Percentiles rank a stretch among this genome's conserved stretches.
Evolutionary conservation across 2,329 filamentous ascomycete genomes (phyloP).

Genomic region (Lomentospora prolificans): DNA sequence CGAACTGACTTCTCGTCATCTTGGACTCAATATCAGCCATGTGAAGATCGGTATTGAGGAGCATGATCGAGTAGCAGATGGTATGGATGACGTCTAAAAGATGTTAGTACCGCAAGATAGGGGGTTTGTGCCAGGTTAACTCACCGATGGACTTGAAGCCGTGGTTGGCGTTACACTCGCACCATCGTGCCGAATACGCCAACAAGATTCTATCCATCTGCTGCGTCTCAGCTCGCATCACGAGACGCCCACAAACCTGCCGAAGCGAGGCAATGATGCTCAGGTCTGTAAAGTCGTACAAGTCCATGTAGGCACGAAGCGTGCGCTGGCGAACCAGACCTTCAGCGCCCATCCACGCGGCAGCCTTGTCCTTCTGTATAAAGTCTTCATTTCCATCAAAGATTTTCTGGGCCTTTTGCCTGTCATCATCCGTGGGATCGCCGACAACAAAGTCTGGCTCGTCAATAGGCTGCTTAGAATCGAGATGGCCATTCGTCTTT

Average conservation of each 20-base stretch:
- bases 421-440: slow-evolving; percentile 57
- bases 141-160: slow-evolving; percentile 82
- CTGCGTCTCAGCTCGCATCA: slow-evolving; percentile 86
- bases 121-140: no score
- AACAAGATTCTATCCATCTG: slow-evolving; percentile 93
- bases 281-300: slow-evolving; percentile 76
- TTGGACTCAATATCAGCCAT: slow-evolving; percentile 90
- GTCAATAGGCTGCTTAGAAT: slow-evolving; percentile 35
- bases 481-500: slow-evolving; percentile 22
- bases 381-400: slow-evolving; percentile 79
- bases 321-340: slow-evolving; percentile 48
- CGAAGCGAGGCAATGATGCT: slow-evolving; percentile 74
- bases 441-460: slow-evolving; percentile 49
- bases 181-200: slow-evolving; percentile 84
- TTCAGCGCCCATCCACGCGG: slow-evolving; percentile 79
- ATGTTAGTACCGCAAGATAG: slow-evolving; percentile 21
- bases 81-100: slow-evolving; percentile 81
- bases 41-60: slow-evolving; percentile 93
- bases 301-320: slow-evolving; percentile 73
- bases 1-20: slow-evolving; percentile 90
- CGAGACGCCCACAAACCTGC: slow-evolving; percentile 68
- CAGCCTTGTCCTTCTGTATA: slow-evolving; percentile 68
- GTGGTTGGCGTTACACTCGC: slow-evolving; percentile 82
- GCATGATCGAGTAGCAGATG: slow-evolving; percentile 89
- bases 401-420: slow-evolving; percentile 69